phyloP scores from a whole-genome alignment of 352 stramenopile genomes.

The Globisporangium recalcitrans region DNA sequence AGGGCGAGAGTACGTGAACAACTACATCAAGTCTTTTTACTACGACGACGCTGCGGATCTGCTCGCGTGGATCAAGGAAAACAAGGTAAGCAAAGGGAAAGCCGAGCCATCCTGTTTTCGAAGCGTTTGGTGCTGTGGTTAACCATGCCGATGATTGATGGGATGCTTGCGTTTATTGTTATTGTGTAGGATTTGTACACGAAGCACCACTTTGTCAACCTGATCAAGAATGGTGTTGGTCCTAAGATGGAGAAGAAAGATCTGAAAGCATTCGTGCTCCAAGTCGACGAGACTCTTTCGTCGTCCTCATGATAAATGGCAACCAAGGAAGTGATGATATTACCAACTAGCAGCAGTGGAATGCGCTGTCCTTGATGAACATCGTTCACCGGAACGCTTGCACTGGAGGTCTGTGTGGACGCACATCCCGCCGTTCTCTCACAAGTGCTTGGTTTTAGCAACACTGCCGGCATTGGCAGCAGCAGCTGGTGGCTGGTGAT shows the following conservation, averaged over 20 bases:
- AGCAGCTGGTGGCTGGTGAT: not conserved
- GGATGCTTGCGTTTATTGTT: not conserved
- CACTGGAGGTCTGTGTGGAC: not conserved
- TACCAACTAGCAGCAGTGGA: not conserved
- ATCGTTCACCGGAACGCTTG: not conserved
- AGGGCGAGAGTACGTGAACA: conserved; percentile 64
- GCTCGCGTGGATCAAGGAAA: conserved; percentile 69
- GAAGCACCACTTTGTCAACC: conserved; percentile 52
- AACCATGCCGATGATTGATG: not conserved
- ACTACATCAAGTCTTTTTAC: conserved; percentile 90
- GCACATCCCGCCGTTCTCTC: no score
- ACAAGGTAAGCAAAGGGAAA: conserved; percentile 42
- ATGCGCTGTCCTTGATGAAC: not conserved
- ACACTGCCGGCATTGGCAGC: not conserved
- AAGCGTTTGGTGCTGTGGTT: not conserved
- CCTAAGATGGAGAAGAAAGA: conserved; percentile 43
- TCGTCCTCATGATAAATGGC: not conserved
- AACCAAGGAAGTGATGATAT: not conserved
- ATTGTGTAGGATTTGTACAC: conserved; percentile 45
- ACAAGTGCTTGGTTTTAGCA: conserved; percentile 4
- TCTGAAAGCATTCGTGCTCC: conserved; percentile 54
- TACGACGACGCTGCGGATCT: conserved; percentile 72
- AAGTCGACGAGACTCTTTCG: conserved; percentile 51
- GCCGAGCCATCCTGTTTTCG: not conserved
- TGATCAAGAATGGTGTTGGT: conserved; percentile 66